Base-by-base conservation (phyloP, 2,329 filamentous ascomycete genomes). In the Leptodontidium sp. region DNA sequence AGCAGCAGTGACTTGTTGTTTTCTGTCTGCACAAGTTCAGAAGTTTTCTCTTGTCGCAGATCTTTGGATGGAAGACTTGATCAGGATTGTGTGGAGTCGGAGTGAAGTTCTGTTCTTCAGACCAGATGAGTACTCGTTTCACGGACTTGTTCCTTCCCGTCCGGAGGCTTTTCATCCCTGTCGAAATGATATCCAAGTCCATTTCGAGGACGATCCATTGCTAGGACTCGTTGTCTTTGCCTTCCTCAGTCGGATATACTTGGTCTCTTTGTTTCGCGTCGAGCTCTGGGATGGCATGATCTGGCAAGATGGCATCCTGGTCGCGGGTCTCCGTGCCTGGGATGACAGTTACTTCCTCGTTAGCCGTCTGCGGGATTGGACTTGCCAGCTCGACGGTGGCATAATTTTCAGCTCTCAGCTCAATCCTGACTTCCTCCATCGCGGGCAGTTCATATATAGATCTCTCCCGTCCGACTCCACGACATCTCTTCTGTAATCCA, bases 371-470 rank as follows among this genome's bases (percentile, higher is more conserved):
- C 11, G 52, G 52, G 9, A 21, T 6, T 3, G 52, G 52, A 38
- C 52, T 55, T 55, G 52, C 52, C 15, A 8, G 9, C 9, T 55
- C 52, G 3, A 38, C 52, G 7, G 38, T 21, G 11, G 29, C 29
- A 14, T 38, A 11, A 24, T 55, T 29, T 6, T 24, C 29, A n/a
- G 52, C 52, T 55, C 52, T n/a, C 24, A 49, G 1, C 8, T 63
- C 49, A 17, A 1, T 26, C 8, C 5, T 53, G 1, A 50, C 49
- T 49, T 55, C 65, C 35, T 67, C 65, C 26, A 9, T 47, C 7
- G 49, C 65, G 9, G 50, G 49, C 47, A 67, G 26, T 32, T 67
- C 59, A n/a, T 50, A 50, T 7, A 50, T 2, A 61, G 6, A 50
- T 29, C 43, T 17, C 15, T 35, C 52, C 14, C 9, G 17, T 55